Evolutionary conservation across 2,329 filamentous ascomycete genomes (phyloP).

Genomic region (Hymenoscyphus linearis): DNA sequence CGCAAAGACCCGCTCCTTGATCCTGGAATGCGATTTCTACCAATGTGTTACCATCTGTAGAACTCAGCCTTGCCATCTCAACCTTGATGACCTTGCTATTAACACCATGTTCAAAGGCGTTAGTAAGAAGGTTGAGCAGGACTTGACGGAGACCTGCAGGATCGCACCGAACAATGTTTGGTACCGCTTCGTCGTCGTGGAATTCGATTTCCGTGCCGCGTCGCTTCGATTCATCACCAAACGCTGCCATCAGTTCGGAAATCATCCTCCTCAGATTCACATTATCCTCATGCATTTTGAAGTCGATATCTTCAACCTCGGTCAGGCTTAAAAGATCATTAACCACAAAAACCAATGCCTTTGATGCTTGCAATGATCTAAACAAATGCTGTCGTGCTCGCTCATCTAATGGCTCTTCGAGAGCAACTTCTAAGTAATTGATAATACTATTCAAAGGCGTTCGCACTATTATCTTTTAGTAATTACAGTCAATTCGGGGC

Average conservation of each 20-base stretch:
- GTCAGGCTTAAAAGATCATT: conserved; percentile 84
- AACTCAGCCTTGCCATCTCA: conserved; percentile 11
- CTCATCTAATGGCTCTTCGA: conserved; percentile 70
- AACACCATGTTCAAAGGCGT: conserved; percentile 20
- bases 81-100: conserved; percentile 12
- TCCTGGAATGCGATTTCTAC: conserved; percentile 22
- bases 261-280: conserved; percentile 15
- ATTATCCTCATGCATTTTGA: conserved; percentile 18
- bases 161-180: conserved; percentile 18
- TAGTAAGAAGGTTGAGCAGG: conserved; percentile 20
- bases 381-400: conserved; percentile 82
- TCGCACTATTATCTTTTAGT: conserved; percentile 36
- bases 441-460: conserved; percentile 89
- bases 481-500: neutral
- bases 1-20: conserved; percentile 18
- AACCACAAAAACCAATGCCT: conserved; percentile 86
- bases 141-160: conserved; percentile 18
- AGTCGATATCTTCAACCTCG: conserved; percentile 62
- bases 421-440: conserved; percentile 83
- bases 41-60: conserved; percentile 13
- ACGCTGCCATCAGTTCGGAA: conserved; percentile 13
- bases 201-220: conserved; percentile 14
- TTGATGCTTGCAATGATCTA: conserved; percentile 81
- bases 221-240: conserved; percentile 8
- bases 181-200: conserved; percentile 13